Percentiles rank a stretch among this genome's conserved stretches.
Conservation (phyloP, 495 filamentous ascomycete species). For the Aspergillus ellipticus region DNA sequence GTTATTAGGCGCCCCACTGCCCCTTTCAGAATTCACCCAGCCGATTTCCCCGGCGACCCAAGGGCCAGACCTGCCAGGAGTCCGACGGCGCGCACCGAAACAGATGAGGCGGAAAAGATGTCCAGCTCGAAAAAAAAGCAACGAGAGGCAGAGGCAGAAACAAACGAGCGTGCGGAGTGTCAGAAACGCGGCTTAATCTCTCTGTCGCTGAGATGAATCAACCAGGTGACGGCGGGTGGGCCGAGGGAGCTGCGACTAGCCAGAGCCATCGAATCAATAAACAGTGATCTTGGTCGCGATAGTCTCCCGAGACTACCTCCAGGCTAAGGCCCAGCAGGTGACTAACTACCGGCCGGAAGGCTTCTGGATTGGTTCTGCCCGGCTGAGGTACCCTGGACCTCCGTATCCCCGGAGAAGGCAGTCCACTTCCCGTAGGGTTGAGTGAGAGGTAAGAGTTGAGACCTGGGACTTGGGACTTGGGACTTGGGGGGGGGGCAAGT, state of each 20-base stretch:
- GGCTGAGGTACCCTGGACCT: background rate
- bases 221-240: constrained; percentile 15
- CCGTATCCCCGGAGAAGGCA: background rate
- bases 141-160: background rate
- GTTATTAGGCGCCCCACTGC: constrained; percentile 15
- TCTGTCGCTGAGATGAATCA: constrained; percentile 7
- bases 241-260: background rate
- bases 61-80: too few species aligned
- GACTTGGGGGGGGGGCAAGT: too few species aligned
- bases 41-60: constrained; percentile 17
- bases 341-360: constrained; percentile 7
- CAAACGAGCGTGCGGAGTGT: background rate
- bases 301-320: constrained; percentile 15
- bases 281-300: constrained; percentile 13
- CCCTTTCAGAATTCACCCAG: constrained; percentile 17
- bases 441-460: background rate
- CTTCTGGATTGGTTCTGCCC: constrained; percentile 15
- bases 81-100: background rate
- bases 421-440: background rate
- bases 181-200: background rate
- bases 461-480: too few species aligned
- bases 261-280: constrained; percentile 15
- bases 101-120: background rate
- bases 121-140: constrained; percentile 1
- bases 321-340: constrained; percentile 13